Conservation (phyloP, 2,329 filamentous ascomycete genomes). For the Nigrograna mackinnonii region DNA sequence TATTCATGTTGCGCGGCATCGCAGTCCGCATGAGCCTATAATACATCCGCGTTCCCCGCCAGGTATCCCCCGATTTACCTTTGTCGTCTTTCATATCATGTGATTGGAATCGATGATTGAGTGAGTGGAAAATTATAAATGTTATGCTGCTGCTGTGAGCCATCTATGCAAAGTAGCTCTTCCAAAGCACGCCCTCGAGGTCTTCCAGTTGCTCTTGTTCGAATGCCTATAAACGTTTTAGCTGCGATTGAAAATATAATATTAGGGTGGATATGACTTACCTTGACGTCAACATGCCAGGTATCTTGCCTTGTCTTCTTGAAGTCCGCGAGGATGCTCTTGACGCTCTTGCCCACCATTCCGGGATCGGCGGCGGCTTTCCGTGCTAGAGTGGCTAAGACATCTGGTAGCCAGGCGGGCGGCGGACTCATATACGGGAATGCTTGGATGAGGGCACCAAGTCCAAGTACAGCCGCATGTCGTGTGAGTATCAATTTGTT, state of each 20-base stretch:
- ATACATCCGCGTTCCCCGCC: too few relatives aligned
- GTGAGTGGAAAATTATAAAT: too few relatives aligned
- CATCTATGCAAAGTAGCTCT: constrained; percentile 91
- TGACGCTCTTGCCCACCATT: constrained; percentile 93
- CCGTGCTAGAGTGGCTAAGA: constrained; percentile 81
- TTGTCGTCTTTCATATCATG: too few relatives aligned
- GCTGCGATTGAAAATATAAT: too few relatives aligned
- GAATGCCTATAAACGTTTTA: constrained; percentile 69
- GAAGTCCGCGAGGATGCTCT: constrained; percentile 92
- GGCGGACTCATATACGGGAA: constrained; percentile 96
- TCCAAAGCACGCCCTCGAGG: constrained; percentile 95
- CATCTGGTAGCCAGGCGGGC: constrained; percentile 90
- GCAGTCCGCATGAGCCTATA: too few relatives aligned
- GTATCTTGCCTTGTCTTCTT: constrained; percentile 99
- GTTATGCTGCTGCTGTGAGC: too few relatives aligned
- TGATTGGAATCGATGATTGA: too few relatives aligned
- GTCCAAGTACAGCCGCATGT: constrained; percentile 87
- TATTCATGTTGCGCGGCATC: too few relatives aligned
- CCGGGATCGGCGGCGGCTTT: constrained; percentile 87
- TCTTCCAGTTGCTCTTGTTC: constrained; percentile 92
- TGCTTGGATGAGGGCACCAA: constrained; percentile 89
- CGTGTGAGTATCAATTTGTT: constrained; percentile 79
- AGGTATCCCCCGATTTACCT: too few relatives aligned
- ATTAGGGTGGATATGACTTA: constrained; percentile 54
- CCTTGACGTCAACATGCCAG: constrained; percentile 97